Percentiles rank a stretch among this genome's conserved stretches.
These are phyloP conservation scores for Mallotus japonicus DNA, from an alignment of 441 rosid genomes.

Conservation along the genomic window DNA sequence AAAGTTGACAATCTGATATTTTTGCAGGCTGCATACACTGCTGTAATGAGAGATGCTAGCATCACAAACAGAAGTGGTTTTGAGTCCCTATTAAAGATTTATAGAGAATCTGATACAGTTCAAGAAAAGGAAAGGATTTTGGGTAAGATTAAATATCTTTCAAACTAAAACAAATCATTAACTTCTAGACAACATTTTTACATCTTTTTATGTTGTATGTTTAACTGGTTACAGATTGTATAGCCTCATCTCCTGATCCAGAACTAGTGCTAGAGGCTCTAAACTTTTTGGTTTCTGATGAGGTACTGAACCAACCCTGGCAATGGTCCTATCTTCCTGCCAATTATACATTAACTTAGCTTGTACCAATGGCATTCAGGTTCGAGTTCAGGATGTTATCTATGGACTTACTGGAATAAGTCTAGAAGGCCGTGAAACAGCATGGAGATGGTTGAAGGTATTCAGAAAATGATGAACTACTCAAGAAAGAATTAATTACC, in stretches of 20 bases:
- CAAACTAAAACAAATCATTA: neutral
- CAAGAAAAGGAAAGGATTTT: conserved; percentile 43
- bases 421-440: conserved; percentile 35
- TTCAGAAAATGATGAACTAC: neutral
- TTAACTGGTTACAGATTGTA: conserved; percentile 25
- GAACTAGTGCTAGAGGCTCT: conserved; percentile 29
- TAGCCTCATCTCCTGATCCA: conserved; percentile 34
- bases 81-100: conserved; percentile 31
- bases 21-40: conserved; percentile 40
- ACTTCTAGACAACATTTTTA: neutral
- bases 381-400: conserved; percentile 33
- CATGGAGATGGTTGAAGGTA: conserved; percentile 48
- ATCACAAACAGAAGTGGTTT: conserved; percentile 28
- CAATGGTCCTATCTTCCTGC: neutral
- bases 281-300: conserved; percentile 36
- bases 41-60: conserved; percentile 38
- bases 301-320: conserved; percentile 21
- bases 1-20: neutral
- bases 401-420: conserved; percentile 35
- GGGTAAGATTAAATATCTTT: conserved; percentile 22
- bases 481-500: neutral
- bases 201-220: neutral
- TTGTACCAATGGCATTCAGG: conserved; percentile 23
- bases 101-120: conserved; percentile 39
- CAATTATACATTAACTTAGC: neutral